These are phyloP conservation scores for Austroboletus eburneus DNA, from an alignment of 768 basidiomycete genomes.

Conservation along the genomic window DNA sequence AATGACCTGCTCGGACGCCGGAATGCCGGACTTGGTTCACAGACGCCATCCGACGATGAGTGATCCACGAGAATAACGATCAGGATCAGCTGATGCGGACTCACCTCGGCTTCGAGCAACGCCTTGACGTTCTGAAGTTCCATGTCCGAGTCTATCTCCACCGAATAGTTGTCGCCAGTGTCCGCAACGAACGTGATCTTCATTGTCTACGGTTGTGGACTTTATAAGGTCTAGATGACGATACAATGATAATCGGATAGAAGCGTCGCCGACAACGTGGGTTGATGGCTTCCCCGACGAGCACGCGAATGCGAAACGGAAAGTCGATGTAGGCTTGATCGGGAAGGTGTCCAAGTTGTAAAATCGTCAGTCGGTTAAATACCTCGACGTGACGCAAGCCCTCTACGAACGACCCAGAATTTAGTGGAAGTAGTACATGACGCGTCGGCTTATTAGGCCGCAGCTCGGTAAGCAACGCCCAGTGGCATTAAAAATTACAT, in stretches of 20 bases:
- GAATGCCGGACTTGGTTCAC: conserved; percentile 86
- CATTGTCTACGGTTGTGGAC: conserved; percentile 40
- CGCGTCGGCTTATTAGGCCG: conserved; percentile 9
- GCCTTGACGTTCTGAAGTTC: conserved; percentile 91
- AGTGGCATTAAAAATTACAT: conserved; percentile 5
- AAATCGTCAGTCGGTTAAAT: conserved; percentile 11
- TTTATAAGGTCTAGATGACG: no score
- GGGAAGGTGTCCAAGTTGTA: conserved; percentile 18
- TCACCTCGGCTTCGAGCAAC: conserved; percentile 90
- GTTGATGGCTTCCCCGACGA: neutral
- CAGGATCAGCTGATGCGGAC: conserved; percentile 21
- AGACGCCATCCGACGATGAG: no score
- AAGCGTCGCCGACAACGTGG: neutral
- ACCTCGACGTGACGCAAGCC: conserved; percentile 14
- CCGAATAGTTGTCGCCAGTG: conserved; percentile 52
- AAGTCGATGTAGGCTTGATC: conserved; percentile 19
- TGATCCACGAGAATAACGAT: conserved; percentile 1
- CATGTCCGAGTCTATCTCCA: conserved; percentile 90
- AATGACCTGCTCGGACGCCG: conserved; percentile 67
- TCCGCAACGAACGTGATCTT: conserved; percentile 71
- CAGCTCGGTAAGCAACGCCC: conserved; percentile 11
- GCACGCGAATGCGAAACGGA: neutral
- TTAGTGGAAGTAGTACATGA: conserved; percentile 13
- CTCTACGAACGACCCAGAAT: conserved; percentile 21
- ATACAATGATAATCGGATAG: conserved; percentile 9